Base-by-base conservation (phyloP, 2,329 filamentous ascomycete species). In the Myriosclerotinia scirpicola region DNA sequence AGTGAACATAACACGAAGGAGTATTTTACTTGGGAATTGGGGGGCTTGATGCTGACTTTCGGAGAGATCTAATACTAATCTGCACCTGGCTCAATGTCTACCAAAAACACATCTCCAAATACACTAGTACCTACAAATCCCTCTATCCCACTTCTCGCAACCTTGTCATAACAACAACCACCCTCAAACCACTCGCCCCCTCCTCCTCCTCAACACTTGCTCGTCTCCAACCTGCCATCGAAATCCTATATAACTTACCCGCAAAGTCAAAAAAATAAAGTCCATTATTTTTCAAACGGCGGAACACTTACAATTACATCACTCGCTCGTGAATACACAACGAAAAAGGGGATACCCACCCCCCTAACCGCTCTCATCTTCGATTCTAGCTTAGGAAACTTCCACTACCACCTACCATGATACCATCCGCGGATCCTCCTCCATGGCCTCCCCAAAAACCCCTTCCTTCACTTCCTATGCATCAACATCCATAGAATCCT, bases 231-330 rank as follows among this genome's bases (percentile, higher is more conserved):
- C 40, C 38, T 40, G n/a, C 54, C 17, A 12, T 42, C n/a, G n/a
- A 56, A 0, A 42, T 42, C 14, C 34, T 54, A 5, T 54, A 22
- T 22, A 12, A 38, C 14, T 1, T 22, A 5, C 30, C 30, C 11
- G 20, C 5, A 4, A 8, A 38, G 11, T 12, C 66, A n/a, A 67
- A 68, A 61, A 70, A 70, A 74, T 71, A 77, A 80, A 40, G 69
- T 83, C 11, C 81, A 84, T 72, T 74, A 80, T 65, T 84, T 84
- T 74, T 83, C 81, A 30, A 83, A 84, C 67, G 82, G 81, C 36
- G 82, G 82, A 20, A 73, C 78, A 26, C 76, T 78, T 60, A 79
- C 79, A 7, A 4, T 74, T 73, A 5, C 73, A 77, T 36, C 68
- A 84, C 8, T 77, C 82, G 2, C 68, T 72, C 20, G 69, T 74